phyloP scores from a whole-genome alignment of 768 basidiomycete species.

The Chlorophyllum brunneum region DNA sequence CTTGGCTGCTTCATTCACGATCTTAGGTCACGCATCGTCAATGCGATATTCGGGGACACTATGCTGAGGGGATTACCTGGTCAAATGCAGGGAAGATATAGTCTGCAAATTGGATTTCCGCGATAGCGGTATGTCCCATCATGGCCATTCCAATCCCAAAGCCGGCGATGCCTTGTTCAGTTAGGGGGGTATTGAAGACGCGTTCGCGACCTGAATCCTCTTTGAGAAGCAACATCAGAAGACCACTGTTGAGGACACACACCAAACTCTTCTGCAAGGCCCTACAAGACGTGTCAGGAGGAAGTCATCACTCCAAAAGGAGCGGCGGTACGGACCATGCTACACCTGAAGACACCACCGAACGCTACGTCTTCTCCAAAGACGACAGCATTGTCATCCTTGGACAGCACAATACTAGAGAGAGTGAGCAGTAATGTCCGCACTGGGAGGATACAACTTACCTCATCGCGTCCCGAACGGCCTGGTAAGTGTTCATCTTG shows the following conservation, averaged over 20 bases:
- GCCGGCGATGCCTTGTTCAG: constrained; percentile 91
- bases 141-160: constrained; percentile 89
- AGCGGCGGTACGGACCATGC: constrained; percentile 64
- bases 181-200: constrained; percentile 93
- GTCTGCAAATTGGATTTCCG: constrained; percentile 89
- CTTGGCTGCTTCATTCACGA: constrained; percentile 96
- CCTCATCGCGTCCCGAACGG: constrained; percentile 83
- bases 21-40: constrained; percentile 34
- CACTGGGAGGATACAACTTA: neutral
- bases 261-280: constrained; percentile 93
- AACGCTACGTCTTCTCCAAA: constrained; percentile 93
- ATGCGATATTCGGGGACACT: neutral
- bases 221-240: constrained; percentile 8
- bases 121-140: constrained; percentile 94
- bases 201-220: constrained; percentile 67
- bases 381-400: constrained; percentile 84
- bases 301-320: neutral
- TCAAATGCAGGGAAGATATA: constrained; percentile 96
- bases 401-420: constrained; percentile 65
- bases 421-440: neutral
- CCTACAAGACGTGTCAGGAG: constrained; percentile 39
- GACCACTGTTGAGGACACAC: constrained; percentile 19
- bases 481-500: constrained; percentile 95
- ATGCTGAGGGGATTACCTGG: constrained; percentile 47
- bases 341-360: constrained; percentile 92